Base-by-base conservation (phyloP, 2,329 filamentous ascomycete genomes). In the Parascedosporium putredinis region DNA sequence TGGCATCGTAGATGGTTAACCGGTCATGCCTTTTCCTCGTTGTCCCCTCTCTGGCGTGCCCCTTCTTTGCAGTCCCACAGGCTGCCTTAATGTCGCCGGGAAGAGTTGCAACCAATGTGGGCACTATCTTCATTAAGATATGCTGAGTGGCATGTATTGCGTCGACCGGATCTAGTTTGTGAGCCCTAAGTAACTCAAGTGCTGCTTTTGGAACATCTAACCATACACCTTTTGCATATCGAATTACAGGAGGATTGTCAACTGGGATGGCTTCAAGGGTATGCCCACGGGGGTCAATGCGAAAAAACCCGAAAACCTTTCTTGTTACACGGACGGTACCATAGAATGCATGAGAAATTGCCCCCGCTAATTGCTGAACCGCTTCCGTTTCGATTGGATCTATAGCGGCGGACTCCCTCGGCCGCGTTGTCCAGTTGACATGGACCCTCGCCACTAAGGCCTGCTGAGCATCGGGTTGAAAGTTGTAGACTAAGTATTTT, bases 101-200 rank as follows among this genome's bases (percentile, higher is more conserved):
- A 70, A 90, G 84, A 56, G 81, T 87, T 57, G 96, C 81, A 40
- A 97, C 88, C 60, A 94, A 95, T 44, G 88, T 93, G 0, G 91
- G 91, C 69, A 97, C 82, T 2, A 97, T 73, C 34, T 80, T 85
- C 54, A 97, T 77, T 22, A 97, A 73, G 0, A 90, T 89, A 63
- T 98, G 93, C 66, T 97, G 89, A 2, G 93, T 91, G 0, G 91
- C 91, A 61, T 97, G 93, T 51, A 98, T 96, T 0, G 87, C 88
- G 0, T 84, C 93, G 0, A 88, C 91, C 8, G 91, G 76, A 62
- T 96, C 88, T 27, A 97, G 72, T 1, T 81, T 73, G 6, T 83
- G 74, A 1, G 76, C 76, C 36, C 83, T 76, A 1, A 98, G 75
- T 38, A 96, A 89, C 12, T 88, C 80, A 5, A 97, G 76, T 0